Conservation (phyloP, 305 asterid genomes). For the Solanum aculeatissimum region DNA sequence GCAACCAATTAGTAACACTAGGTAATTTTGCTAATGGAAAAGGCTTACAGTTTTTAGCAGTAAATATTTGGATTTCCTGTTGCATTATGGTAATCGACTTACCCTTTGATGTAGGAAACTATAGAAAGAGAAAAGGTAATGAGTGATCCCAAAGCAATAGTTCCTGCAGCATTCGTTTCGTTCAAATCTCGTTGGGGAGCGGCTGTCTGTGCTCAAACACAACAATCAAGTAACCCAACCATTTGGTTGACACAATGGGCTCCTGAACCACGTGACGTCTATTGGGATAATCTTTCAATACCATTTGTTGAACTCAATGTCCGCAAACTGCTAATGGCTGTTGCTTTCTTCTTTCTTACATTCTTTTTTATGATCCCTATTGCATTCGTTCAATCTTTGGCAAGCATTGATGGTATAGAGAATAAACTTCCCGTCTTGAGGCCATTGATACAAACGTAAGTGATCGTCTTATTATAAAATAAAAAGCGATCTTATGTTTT, state of each 20-base stretch:
- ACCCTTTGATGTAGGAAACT: constrained; percentile 46
- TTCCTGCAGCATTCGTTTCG: constrained; percentile 93
- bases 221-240: constrained; percentile 80
- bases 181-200: constrained; percentile 94
- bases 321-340: constrained; percentile 57
- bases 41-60: not conserved
- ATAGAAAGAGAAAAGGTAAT: constrained; percentile 67
- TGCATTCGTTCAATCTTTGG: constrained; percentile 81
- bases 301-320: constrained; percentile 74
- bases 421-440: constrained; percentile 71
- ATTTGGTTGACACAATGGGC: constrained; percentile 96
- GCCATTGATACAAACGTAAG: constrained; percentile 61
- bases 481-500: not conserved
- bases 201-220: constrained; percentile 97
- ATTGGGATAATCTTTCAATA: constrained; percentile 87
- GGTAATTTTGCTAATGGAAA: not conserved
- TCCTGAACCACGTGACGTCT: constrained; percentile 90
- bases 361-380: constrained; percentile 94
- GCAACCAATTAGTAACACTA: not conserved
- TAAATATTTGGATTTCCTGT: not conserved
- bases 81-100: not conserved
- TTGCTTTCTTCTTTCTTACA: constrained; percentile 69
- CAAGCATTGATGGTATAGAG: constrained; percentile 72
- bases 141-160: constrained; percentile 60
- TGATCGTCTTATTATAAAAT: not conserved